Base-by-base conservation (phyloP, 768 basidiomycete species). In the Scleroderma citrinum region DNA sequence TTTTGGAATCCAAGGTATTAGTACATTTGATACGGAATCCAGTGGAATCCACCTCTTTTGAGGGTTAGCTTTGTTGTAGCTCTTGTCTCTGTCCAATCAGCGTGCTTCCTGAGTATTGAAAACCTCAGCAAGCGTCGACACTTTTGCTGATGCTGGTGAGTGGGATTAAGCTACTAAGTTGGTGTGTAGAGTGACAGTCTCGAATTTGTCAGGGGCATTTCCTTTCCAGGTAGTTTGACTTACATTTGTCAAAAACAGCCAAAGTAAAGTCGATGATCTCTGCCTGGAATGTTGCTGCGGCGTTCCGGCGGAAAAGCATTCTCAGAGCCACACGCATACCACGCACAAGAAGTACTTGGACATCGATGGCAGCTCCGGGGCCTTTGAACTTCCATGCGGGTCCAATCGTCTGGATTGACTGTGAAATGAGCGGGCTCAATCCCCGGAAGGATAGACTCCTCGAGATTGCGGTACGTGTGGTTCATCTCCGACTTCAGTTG, bases 401-500 rank as follows among this genome's bases (percentile, higher is more conserved):
- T 0, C 85, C 87, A 10, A 66, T 90, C 48, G 83, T 90, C 7
- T 85, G 86, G 87, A 73, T 89, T 34, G 87, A 89, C 65, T 87
- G 85, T 56, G 87, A 90, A 66, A 90, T 90, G 76, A 88, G 85
- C 7, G 87, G 87, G 2, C 74, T 90, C 23, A 64, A 83, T 61
- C 73, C 73, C 12, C 70, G 73, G 37, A 81, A 68, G 43, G 83
- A 88, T 65, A 80, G 75, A 55, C 76, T 89, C 21, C 58, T 89
- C 1, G 89, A 92, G 67, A 85, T 92, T 63, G 83, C 82, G 21
- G 85, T 44, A 31, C 11, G 43, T 2, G 16, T 32, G 5, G 5
- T 43, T n/a, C 21, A 43, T n/a, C 29, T 3, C 26, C 5, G 12
- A 12, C 42, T n/a, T 16, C 36, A 8, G 38, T 20, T 21, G n/a